A percentile compares a stretch with the other conserved stretches of the same genome.
Conservation (phyloP, 768 basidiomycete genomes). For the Sarcodon sp. region DNA sequence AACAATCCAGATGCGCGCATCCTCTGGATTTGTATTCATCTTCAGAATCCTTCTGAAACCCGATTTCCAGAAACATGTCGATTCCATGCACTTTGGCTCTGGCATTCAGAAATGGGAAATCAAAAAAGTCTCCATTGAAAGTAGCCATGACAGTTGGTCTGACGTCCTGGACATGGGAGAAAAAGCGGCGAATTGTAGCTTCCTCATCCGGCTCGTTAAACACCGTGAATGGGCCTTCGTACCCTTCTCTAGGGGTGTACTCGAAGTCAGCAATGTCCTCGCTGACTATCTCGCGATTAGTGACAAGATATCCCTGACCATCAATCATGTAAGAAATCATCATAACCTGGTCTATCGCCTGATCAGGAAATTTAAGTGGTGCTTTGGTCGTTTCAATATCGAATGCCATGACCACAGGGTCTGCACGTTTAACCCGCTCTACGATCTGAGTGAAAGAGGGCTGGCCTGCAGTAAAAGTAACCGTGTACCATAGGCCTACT, state of each 20-base stretch:
- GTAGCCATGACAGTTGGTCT: conserved; percentile 97
- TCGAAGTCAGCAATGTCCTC: conserved; percentile 99
- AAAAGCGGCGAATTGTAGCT: conserved; percentile 76
- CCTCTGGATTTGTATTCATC: conserved; percentile 89
- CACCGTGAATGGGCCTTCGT: conserved; percentile 90
- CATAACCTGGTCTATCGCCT: conserved; percentile 95
- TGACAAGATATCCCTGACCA: conserved; percentile 94
- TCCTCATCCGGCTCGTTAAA: conserved; percentile 95
- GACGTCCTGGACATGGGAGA: conserved; percentile 85
- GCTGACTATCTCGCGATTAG: conserved; percentile 92
- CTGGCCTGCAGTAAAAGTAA: conserved; percentile 73
- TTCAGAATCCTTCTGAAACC: conserved; percentile 84
- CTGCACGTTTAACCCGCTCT: conserved; percentile 93
- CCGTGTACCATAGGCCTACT: conserved; percentile 94
- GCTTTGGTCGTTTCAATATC: conserved; percentile 99
- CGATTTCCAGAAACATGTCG: conserved; percentile 92
- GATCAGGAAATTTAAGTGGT: conserved; percentile 99
- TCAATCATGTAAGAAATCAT: conserved; percentile 99
- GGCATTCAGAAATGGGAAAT: conserved; percentile 92
- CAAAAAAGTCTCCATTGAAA: conserved; percentile 99
- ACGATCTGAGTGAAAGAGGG: conserved; percentile 57
- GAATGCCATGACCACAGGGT: conserved; percentile 97
- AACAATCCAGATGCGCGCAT: conserved; percentile 98
- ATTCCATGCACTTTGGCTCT: conserved; percentile 81
- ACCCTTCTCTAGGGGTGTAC: conserved; percentile 96